phyloP scores from a whole-genome alignment of 2,329 filamentous ascomycete genomes.

The Xylaria arbuscula region DNA sequence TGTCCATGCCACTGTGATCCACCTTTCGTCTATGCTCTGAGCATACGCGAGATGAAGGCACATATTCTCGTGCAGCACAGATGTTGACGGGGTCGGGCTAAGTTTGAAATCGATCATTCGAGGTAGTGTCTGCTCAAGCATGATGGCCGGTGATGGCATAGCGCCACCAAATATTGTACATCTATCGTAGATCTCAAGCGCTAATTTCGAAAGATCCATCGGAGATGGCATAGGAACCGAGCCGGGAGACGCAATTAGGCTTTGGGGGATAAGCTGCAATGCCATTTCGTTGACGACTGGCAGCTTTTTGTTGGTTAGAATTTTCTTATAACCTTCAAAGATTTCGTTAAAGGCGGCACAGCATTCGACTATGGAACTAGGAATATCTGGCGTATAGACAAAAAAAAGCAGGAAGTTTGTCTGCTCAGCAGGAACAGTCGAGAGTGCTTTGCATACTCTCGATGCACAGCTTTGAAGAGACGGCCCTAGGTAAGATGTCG shows the following conservation, averaged over 20 bases:
- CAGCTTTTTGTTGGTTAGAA: slow-evolving; percentile 61
- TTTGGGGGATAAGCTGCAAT: slow-evolving; percentile 78
- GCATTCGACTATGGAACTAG: slow-evolving; percentile 73
- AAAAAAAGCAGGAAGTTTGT: slow-evolving; percentile 81
- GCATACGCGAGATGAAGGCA: slow-evolving; percentile 85
- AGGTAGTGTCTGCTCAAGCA: slow-evolving; percentile 76
- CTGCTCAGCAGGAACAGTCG: slow-evolving; percentile 55
- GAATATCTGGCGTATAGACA: slow-evolving; percentile 73
- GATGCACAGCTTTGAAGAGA: slow-evolving; percentile 62
- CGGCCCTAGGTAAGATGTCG: slow-evolving; percentile 57
- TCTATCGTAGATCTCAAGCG: slow-evolving; percentile 81
- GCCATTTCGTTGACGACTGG: slow-evolving; percentile 72
- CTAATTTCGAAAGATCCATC: slow-evolving; percentile 69
- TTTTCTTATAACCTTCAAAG: slow-evolving; percentile 70
- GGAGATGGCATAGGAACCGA: slow-evolving; percentile 72
- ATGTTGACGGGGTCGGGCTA: slow-evolving; percentile 72
- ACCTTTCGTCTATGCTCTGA: slow-evolving; percentile 78
- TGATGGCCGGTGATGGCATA: slow-evolving; percentile 75
- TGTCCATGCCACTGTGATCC: slow-evolving; percentile 84
- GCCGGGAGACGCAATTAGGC: slow-evolving; percentile 72
- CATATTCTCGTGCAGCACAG: slow-evolving; percentile 80
- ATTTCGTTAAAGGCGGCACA: slow-evolving; percentile 80
- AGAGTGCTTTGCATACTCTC: slow-evolving; percentile 60
- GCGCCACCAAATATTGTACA: slow-evolving; percentile 69
- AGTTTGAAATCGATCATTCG: slow-evolving; percentile 81